These are phyloP conservation scores for Platanus orientalis DNA, from an alignment of 164 flowering plant species.

Conservation along the genomic window DNA sequence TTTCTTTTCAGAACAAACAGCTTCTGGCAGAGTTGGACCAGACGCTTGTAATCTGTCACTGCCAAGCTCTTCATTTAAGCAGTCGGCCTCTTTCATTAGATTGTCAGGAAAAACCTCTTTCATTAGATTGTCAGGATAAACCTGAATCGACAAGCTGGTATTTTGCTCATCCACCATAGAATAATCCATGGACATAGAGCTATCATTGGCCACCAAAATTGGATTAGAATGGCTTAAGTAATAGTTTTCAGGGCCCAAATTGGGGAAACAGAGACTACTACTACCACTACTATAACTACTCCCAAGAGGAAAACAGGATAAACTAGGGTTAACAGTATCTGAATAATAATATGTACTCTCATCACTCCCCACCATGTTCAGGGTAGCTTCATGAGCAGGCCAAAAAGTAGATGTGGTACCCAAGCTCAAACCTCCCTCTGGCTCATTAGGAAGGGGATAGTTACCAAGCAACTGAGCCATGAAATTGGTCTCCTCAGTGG, in stretches of 20 bases:
- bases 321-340: too few species aligned
- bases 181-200: slow-evolving; percentile 33
- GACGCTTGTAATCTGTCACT: slow-evolving; percentile 22
- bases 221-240: slow-evolving; percentile 21
- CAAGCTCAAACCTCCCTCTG: slow-evolving; percentile 10
- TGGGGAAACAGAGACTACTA: slow-evolving; percentile 18
- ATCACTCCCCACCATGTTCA: too few species aligned
- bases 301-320: too few species aligned
- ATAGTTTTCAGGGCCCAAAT: slow-evolving; percentile 24
- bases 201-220: slow-evolving; percentile 8
- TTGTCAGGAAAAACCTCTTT: slow-evolving; percentile 8
- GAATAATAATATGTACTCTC: too few species aligned
- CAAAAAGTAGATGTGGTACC: slow-evolving; percentile 16
- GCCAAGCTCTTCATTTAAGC: slow-evolving; percentile 30
- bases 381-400: slow-evolving; percentile 20
- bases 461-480: slow-evolving; percentile 57
- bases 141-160: slow-evolving; percentile 10
- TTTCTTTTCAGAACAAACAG: slow-evolving; percentile 13
- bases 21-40: slow-evolving; percentile 11
- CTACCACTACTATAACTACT: slow-evolving; percentile 8
- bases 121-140: slow-evolving; percentile 4
- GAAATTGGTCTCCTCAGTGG: slow-evolving; percentile 59
- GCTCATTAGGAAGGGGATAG: slow-evolving; percentile 17
- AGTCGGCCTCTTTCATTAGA: neutral
- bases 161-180: slow-evolving; percentile 24